Evolutionary conservation across 768 basidiomycete species (phyloP).

Genomic region (Rhodotorula sphaerocarpa): DNA sequence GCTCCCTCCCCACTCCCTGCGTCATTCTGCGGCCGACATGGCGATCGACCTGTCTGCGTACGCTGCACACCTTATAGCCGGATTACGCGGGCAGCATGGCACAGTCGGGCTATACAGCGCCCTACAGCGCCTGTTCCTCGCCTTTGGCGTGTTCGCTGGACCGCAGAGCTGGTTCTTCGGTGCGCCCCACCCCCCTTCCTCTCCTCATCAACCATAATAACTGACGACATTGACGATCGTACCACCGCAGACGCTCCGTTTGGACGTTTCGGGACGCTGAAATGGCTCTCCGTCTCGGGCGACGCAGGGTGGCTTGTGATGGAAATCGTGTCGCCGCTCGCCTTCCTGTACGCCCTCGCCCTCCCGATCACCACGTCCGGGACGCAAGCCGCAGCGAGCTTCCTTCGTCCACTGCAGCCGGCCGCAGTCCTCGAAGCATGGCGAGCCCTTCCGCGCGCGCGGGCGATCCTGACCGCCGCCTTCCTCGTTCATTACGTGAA

Average conservation of each 20-base stretch:
- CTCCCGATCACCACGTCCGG: conserved; percentile 36
- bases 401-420: conserved; percentile 41
- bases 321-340: conserved; percentile 24
- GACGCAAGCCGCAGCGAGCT: too few species aligned
- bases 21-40: too few species aligned
- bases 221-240: neutral
- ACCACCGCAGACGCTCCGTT: conserved; percentile 34
- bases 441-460: conserved; percentile 42
- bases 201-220: neutral
- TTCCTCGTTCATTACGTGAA: conserved; percentile 74
- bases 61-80: neutral
- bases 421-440: conserved; percentile 45
- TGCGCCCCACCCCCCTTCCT: neutral
- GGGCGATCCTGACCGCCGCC: conserved; percentile 52
- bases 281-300: conserved; percentile 12
- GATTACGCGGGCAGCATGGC: neutral
- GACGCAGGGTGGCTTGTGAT: conserved; percentile 19
- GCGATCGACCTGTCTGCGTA: too few species aligned
- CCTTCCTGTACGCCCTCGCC: conserved; percentile 12
- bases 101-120: conserved; percentile 3
- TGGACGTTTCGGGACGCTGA: conserved; percentile 15
- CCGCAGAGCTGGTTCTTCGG: conserved; percentile 10
- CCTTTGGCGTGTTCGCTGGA: neutral
- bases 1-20: too few species aligned
- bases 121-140: conserved; percentile 10